Evolutionary conservation across 75 land plant genomes (phyloP), one percentile per base, ranked within the genome.

Genomic region (Chamaecyparis obtusa): DNA sequence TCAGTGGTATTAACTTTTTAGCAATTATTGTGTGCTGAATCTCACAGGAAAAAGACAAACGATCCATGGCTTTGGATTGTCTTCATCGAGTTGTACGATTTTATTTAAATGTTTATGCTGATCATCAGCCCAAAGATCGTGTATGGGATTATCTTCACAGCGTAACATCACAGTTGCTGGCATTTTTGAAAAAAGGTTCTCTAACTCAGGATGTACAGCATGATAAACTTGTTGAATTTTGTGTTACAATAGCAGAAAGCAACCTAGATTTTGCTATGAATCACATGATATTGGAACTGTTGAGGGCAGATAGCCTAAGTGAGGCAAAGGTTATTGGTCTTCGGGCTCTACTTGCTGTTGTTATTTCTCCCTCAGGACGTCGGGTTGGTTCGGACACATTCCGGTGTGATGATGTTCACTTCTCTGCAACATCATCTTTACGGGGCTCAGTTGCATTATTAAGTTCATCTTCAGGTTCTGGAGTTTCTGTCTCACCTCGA

Each of bases 241-340:
- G 99, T 91, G 97, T 97, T 35, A 98, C 99, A 13, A 95, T 98
- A 88, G 97, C 99, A 83, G 96, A 97, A 90, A 93, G 88, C 88
- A 98, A 98, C 84, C 95, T 98, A 69, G 99, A 98, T 86, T 98
- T 98, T 90, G 86, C 97, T 36, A 98, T 98, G 99, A 98, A 95
- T 83, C 99, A 98, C 81, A 92, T 97, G 97, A 92, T 98, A 87
- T 86, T 98, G 83, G 99, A 98, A 88, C 90, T 98, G 87, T 84
- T 98, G 85, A 93, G 94, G 84, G 89, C 89, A 84, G 99, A 98
- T 84, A 95, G 92, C 89, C 83, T 87, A 83, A 95, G 96, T 91
- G 99, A 98, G 84, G 99, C 99, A 57, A 98, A 98, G 80, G 99
- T 98, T 51, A 95, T 98, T 91, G 99, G 99, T 39, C 93, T 98